Evolutionary conservation across 2,329 filamentous ascomycete species (phyloP).

Genomic region (Clathrospora elynae): DNA sequence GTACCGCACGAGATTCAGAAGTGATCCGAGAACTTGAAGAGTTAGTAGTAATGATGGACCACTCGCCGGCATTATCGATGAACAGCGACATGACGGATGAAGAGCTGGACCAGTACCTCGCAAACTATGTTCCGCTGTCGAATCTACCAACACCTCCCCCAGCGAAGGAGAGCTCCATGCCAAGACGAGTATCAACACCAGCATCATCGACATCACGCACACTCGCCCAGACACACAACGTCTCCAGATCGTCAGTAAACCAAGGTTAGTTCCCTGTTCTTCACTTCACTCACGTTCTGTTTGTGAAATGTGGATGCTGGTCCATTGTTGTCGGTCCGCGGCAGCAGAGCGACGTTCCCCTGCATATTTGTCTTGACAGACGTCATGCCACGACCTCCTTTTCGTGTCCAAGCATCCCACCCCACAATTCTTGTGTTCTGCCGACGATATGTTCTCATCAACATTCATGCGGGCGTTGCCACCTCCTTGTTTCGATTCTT

Average conservation of each 20-base stretch:
- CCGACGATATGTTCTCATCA: conserved; percentile 20
- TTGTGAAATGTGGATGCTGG: conserved; percentile 22
- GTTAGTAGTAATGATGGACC: conserved; percentile 27
- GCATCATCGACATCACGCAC: conserved; percentile 12
- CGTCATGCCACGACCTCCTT: conserved; percentile 19
- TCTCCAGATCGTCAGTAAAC: conserved; percentile 26
- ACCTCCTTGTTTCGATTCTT: conserved; percentile 18
- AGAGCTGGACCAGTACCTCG: conserved; percentile 49
- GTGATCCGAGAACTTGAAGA: not conserved
- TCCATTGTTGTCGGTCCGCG: conserved; percentile 23
- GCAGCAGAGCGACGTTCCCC: conserved; percentile 24
- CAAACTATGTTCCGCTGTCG: conserved; percentile 47
- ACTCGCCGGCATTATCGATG: conserved; percentile 34
- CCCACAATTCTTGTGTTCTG: conserved; percentile 23
- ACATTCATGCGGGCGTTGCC: conserved; percentile 1
- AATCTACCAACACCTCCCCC: conserved; percentile 50
- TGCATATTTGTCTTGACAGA: conserved; percentile 21
- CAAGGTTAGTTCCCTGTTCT: conserved; percentile 43
- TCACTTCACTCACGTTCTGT: conserved; percentile 24
- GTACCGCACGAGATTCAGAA: conserved; percentile 1
- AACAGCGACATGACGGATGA: conserved; percentile 46
- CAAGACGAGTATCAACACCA: conserved; percentile 13
- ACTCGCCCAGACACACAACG: conserved; percentile 7
- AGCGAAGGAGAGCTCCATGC: conserved; percentile 31
- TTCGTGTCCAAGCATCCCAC: conserved; percentile 8